Evolutionary conservation across 495 filamentous ascomycete species (phyloP).

Genomic region (Aspergillus panamensis): DNA sequence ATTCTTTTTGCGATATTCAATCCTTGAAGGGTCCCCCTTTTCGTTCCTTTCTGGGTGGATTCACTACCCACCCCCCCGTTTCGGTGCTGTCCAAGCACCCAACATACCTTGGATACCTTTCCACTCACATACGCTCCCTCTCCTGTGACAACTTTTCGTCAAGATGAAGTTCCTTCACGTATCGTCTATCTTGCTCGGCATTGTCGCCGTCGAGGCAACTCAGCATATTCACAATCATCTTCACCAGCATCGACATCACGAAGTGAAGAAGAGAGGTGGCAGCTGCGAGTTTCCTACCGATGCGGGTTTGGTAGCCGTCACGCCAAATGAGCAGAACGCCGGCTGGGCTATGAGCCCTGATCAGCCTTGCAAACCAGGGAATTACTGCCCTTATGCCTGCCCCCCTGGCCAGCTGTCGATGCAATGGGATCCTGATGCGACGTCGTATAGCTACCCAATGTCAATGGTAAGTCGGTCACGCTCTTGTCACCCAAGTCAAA

Average conservation of each 20-base stretch:
- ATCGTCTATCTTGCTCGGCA: conserved; percentile 54
- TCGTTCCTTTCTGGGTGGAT: conserved; percentile 1
- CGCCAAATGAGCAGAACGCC: conserved; percentile 60
- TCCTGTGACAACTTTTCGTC: conserved; percentile 21
- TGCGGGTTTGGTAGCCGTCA: conserved; percentile 65
- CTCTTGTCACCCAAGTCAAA: too few relatives aligned
- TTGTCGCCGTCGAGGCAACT: conserved; percentile 48
- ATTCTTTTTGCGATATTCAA: conserved; percentile 6
- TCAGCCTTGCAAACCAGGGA: conserved; percentile 63
- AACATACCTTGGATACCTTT: neutral
- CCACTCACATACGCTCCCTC: conserved; percentile 7
- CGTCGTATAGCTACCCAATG: conserved; percentile 62
- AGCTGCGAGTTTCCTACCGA: conserved; percentile 64
- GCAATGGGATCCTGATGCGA: conserved; percentile 73
- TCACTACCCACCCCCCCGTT: neutral
- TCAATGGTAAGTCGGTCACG: conserved; percentile 61
- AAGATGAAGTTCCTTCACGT: conserved; percentile 39
- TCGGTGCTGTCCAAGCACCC: neutral
- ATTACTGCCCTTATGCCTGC: conserved; percentile 77
- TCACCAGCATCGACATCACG: conserved; percentile 19
- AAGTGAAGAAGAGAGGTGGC: conserved; percentile 43
- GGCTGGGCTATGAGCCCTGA: conserved; percentile 84
- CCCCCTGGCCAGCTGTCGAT: conserved; percentile 70
- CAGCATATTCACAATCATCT: conserved; percentile 35
- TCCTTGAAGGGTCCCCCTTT: conserved; percentile 1